Conservation (phyloP, 1,284 basidiomycete genomes). For the Coniophora puteana region DNA sequence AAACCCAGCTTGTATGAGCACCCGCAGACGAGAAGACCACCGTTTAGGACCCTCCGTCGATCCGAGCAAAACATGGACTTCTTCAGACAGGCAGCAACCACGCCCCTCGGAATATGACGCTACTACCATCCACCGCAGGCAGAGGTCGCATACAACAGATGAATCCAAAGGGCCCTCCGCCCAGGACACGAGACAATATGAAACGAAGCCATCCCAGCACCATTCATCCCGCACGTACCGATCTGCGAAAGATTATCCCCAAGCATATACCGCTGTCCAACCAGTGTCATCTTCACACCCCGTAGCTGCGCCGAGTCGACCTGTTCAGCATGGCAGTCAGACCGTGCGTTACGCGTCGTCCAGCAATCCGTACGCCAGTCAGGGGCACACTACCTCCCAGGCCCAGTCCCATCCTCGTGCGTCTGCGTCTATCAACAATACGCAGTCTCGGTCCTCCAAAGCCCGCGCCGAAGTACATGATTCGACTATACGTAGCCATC, state of each 20-base stretch:
- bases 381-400: background rate
- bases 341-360: constrained; percentile 21
- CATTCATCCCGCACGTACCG: no score
- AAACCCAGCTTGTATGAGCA: constrained; percentile 30
- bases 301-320: constrained; percentile 21
- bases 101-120: no score
- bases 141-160: constrained; percentile 26
- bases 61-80: constrained; percentile 20
- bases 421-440: constrained; percentile 16
- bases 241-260: constrained; percentile 26
- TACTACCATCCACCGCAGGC: no score
- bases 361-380: no score
- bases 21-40: constrained; percentile 28
- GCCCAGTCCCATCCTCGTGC: background rate
- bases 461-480: constrained; percentile 24
- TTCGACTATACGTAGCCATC: constrained; percentile 13
- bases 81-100: constrained; percentile 18
- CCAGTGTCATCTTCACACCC: constrained; percentile 20
- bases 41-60: constrained; percentile 13
- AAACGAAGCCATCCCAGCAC: constrained; percentile 20
- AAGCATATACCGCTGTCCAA: constrained; percentile 14
- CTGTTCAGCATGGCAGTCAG: constrained; percentile 26
- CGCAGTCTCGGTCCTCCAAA: constrained; percentile 9
- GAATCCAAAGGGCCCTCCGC: constrained; percentile 19
- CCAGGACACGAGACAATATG: constrained; percentile 20